These are phyloP conservation scores for Pachysolen tannophilus DNA, from an alignment of 805 yeast species.

Conservation along the genomic window DNA sequence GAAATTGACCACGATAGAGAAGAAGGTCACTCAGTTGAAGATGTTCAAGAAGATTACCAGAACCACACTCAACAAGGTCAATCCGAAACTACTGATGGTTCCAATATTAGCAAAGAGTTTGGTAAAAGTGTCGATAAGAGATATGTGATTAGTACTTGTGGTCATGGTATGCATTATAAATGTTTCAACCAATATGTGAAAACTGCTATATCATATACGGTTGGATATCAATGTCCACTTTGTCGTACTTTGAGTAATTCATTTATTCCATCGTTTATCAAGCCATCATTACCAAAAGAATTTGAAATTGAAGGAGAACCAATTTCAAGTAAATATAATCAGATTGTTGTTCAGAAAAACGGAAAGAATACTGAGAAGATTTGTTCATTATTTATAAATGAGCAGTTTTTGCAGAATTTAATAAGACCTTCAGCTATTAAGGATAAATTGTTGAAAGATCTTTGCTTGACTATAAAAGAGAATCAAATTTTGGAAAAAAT, in stretches of 20 bases:
- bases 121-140: slow-evolving; percentile 13
- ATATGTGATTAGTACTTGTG: slow-evolving; percentile 35
- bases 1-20: too few relatives aligned
- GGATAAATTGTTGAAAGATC: slow-evolving; percentile 14
- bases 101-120: background rate
- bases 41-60: slow-evolving; percentile 1
- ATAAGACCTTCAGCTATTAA: background rate
- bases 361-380: slow-evolving; percentile 23
- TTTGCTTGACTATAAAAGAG: slow-evolving; percentile 14
- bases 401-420: slow-evolving; percentile 14
- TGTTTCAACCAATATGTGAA: slow-evolving; percentile 30
- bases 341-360: slow-evolving; percentile 18
- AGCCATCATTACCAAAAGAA: slow-evolving; percentile 18
- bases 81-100: slow-evolving; percentile 3
- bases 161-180: slow-evolving; percentile 43
- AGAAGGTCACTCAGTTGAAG: slow-evolving; percentile 4
- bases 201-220: slow-evolving; percentile 13
- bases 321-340: slow-evolving; percentile 13
- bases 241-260: slow-evolving; percentile 37
- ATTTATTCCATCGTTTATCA: slow-evolving; percentile 35
- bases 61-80: slow-evolving; percentile 3
- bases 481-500: slow-evolving; percentile 11
- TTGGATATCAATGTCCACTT: slow-evolving; percentile 37
- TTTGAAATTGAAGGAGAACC: background rate
- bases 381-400: slow-evolving; percentile 19